phyloP scores from a whole-genome alignment of 257 asterid genomes.

The Forsythia viridissima region DNA sequence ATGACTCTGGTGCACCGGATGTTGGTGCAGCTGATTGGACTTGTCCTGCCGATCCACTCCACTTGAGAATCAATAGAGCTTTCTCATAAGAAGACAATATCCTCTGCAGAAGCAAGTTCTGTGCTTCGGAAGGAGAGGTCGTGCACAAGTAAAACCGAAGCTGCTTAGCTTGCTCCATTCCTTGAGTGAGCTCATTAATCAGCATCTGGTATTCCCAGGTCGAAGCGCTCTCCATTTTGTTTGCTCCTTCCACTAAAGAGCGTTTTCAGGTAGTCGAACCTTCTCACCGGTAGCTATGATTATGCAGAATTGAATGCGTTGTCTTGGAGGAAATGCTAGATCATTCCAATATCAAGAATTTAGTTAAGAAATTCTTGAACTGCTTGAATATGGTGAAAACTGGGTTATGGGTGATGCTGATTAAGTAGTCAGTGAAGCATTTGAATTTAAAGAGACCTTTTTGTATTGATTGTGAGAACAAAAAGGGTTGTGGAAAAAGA shows the following conservation, averaged over 20 bases:
- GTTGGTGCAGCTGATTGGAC: constrained; percentile 24
- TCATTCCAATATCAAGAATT: constrained; percentile 9
- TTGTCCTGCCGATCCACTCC: constrained; percentile 42
- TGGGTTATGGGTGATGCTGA: constrained; percentile 17
- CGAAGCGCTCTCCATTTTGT: constrained; percentile 49
- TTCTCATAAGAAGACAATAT: constrained; percentile 76
- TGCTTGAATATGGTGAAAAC: constrained; percentile 14
- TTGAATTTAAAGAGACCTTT: constrained; percentile 42
- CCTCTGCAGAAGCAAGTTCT: constrained; percentile 59
- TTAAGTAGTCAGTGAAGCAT: constrained; percentile 28
- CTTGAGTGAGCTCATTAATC: constrained; percentile 66
- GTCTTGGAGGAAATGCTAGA: background rate
- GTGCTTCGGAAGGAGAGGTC: constrained; percentile 38
- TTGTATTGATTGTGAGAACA: constrained; percentile 13
- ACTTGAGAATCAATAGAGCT: constrained; percentile 62
- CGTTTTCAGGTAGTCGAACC: background rate
- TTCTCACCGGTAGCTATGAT: background rate
- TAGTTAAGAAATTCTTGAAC: constrained; percentile 21
- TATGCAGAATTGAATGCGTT: background rate
- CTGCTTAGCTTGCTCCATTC: constrained; percentile 76
- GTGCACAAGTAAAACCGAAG: constrained; percentile 53
- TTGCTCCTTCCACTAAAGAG: background rate
- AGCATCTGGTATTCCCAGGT: constrained; percentile 48
- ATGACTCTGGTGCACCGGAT: constrained; percentile 39
- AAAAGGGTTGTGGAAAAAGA: constrained; percentile 44